Percentiles rank a stretch among this genome's conserved stretches.
Conservation (phyloP, 2,329 filamentous ascomycete species). For the Salinomyces thailandicus region DNA sequence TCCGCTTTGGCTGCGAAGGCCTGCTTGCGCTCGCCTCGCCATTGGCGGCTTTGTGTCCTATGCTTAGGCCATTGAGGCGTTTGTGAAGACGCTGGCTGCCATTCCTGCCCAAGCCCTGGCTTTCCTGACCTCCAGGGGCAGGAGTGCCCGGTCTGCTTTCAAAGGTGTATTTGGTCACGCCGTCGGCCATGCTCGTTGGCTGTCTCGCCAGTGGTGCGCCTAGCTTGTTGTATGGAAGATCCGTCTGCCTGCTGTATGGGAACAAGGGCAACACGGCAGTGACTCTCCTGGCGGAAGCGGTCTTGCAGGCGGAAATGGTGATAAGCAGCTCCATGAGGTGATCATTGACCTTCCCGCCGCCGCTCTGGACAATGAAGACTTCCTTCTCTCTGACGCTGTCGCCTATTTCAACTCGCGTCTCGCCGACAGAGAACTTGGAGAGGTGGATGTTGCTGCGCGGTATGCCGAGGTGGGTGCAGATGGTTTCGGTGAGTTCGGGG, state of each 20-base stretch:
- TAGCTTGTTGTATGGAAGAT: conserved; percentile 91
- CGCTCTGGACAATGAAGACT: conserved; percentile 96
- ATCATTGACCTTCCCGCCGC: conserved; percentile 88
- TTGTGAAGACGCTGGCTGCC: conserved; percentile 56
- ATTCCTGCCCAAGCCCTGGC: conserved; percentile 53
- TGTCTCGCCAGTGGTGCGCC: conserved; percentile 77
- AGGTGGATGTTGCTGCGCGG: conserved; percentile 76
- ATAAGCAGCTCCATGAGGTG: conserved; percentile 94
- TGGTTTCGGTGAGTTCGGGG: conserved; percentile 71
- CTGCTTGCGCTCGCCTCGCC: conserved; percentile 11
- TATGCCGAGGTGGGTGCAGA: conserved; percentile 82
- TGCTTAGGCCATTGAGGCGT: conserved; percentile 58
- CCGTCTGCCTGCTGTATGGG: conserved; percentile 91
- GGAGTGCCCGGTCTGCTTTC: conserved; percentile 87
- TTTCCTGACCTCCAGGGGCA: conserved; percentile 58
- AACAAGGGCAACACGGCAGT: conserved; percentile 92
- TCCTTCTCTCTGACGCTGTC: conserved; percentile 97
- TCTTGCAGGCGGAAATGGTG: conserved; percentile 96
- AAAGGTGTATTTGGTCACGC: conserved; percentile 65
- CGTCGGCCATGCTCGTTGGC: conserved; percentile 42
- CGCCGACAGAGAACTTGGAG: conserved; percentile 86
- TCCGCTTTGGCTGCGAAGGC: conserved; percentile 15
- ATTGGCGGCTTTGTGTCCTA: conserved; percentile 45
- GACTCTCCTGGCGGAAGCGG: conserved; percentile 81
- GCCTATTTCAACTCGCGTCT: conserved; percentile 89